These are phyloP conservation scores for Alternaria arbusti DNA, from an alignment of 2,329 filamentous ascomycete species.

Conservation along the genomic window DNA sequence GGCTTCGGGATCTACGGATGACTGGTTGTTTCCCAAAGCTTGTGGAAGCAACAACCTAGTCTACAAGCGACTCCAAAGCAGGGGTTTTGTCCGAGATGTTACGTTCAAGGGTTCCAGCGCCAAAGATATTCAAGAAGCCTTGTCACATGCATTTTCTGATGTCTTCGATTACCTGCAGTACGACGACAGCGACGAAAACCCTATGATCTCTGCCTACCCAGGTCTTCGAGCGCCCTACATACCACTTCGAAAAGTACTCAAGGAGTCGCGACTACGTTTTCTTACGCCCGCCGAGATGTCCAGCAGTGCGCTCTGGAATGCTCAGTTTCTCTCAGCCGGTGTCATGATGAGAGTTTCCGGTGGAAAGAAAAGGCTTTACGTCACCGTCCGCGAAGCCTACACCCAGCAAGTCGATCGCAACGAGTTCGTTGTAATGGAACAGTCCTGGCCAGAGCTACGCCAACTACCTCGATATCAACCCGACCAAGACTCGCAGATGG, in stretches of 20 bases:
- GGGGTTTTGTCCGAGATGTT: slow-evolving; percentile 72
- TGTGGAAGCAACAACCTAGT: slow-evolving; percentile 68
- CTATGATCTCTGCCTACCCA: slow-evolving; percentile 44
- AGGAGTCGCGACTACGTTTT: slow-evolving; percentile 74
- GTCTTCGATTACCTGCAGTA: slow-evolving; percentile 50
- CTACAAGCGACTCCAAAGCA: slow-evolving; percentile 75
- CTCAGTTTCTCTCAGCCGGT: slow-evolving; percentile 71
- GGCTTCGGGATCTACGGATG: slow-evolving; percentile 54
- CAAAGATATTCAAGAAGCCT: slow-evolving; percentile 69
- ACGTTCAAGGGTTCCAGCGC: slow-evolving; percentile 68
- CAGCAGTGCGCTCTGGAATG: slow-evolving; percentile 73
- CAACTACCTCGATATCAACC: slow-evolving; percentile 65
- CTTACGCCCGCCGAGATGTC: slow-evolving; percentile 74
- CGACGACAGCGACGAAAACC: slow-evolving; percentile 35
- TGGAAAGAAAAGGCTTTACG: slow-evolving; percentile 69
- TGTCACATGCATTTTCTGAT: slow-evolving; percentile 67
- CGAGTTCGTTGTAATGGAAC: slow-evolving; percentile 14
- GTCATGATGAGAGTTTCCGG: slow-evolving; percentile 75
- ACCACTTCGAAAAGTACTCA: slow-evolving; percentile 78
- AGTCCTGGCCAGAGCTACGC: slow-evolving; percentile 70
- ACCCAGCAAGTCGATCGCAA: slow-evolving; percentile 63
- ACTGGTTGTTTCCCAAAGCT: slow-evolving; percentile 73
- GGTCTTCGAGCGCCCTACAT: slow-evolving; percentile 73
- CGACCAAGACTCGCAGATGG: slow-evolving; percentile 47
- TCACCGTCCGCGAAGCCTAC: slow-evolving; percentile 78